Evolutionary conservation across 225 moss, liverwort and hornwort genomes (phyloP).

Genomic region (Physcomitrium patens): DNA sequence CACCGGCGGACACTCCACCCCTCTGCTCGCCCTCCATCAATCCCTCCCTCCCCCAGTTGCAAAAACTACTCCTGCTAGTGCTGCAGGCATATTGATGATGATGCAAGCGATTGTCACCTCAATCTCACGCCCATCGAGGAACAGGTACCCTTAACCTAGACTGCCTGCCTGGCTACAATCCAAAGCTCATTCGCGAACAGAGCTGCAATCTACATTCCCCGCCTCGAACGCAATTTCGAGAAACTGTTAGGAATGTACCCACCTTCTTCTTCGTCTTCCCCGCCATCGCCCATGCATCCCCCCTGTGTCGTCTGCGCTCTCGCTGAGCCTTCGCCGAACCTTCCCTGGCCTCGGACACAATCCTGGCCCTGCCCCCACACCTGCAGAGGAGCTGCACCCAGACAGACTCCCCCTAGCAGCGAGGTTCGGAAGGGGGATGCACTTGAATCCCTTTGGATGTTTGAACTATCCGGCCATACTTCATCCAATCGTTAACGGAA

Average conservation of each 20-base stretch:
- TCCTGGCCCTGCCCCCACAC: too few species aligned
- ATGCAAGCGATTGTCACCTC: not conserved
- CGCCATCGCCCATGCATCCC: not conserved
- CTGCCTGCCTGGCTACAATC: not conserved
- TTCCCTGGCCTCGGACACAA: too few species aligned
- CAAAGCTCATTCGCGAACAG: not conserved
- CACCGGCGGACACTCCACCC: not conserved
- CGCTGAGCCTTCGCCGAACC: not conserved
- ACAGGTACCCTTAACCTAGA: constrained; percentile 26
- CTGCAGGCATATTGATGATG: too few species aligned
- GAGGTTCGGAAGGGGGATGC: too few species aligned
- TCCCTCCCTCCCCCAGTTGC: too few species aligned
- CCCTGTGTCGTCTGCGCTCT: not conserved
- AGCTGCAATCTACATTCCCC: not conserved
- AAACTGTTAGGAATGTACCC: not conserved
- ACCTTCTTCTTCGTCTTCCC: too few species aligned
- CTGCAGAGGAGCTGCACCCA: constrained; percentile 35
- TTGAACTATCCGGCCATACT: too few species aligned
- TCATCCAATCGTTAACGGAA: too few species aligned
- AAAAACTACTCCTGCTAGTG: too few species aligned
- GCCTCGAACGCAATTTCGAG: too few species aligned
- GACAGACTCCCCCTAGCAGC: too few species aligned
- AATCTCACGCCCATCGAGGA: constrained; percentile 17
- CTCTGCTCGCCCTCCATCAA: not conserved
- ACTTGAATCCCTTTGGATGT: constrained; percentile 23